Evolutionary conservation across 2,329 filamentous ascomycete genomes (phyloP).

Genomic region (Karstenula rhodostoma): DNA sequence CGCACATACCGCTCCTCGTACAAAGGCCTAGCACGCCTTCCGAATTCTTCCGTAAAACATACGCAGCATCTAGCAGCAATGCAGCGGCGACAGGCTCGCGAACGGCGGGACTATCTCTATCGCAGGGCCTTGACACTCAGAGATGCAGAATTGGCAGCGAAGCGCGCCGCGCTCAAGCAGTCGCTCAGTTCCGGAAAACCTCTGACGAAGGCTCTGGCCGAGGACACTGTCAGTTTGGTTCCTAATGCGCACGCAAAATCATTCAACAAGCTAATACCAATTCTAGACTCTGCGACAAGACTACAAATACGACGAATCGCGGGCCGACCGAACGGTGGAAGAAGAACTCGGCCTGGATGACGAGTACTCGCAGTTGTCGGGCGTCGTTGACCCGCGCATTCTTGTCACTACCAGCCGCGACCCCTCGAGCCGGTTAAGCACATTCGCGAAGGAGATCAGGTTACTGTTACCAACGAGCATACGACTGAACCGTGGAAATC

Average conservation of each 20-base stretch:
- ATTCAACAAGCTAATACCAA: too few species aligned
- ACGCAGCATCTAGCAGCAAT: not conserved
- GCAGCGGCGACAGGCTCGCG: slow-evolving; percentile 60
- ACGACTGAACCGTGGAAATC: slow-evolving; percentile 88
- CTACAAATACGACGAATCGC: slow-evolving; percentile 91
- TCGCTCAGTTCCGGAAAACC: slow-evolving; percentile 80
- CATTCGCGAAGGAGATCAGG: slow-evolving; percentile 92
- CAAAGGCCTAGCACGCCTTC: too few species aligned
- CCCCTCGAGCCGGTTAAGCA: slow-evolving; percentile 82
- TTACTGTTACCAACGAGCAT: slow-evolving; percentile 85
- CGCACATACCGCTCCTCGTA: too few species aligned
- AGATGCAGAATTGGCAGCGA: slow-evolving; percentile 92
- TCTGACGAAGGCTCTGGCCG: slow-evolving; percentile 80
- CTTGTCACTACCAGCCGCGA: slow-evolving; percentile 91
- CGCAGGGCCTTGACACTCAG: slow-evolving; percentile 77
- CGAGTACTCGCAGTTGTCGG: slow-evolving; percentile 90
- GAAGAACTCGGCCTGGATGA: slow-evolving; percentile 81
- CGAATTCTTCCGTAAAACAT: too few species aligned
- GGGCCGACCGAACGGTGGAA: slow-evolving; percentile 70
- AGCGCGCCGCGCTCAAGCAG: slow-evolving; percentile 84
- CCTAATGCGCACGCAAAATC: too few species aligned
- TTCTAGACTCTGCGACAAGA: slow-evolving; percentile 71
- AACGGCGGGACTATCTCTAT: slow-evolving; percentile 82
- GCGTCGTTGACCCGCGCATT: slow-evolving; percentile 86
- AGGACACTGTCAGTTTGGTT: slow-evolving; percentile 68